These are phyloP conservation scores for Nannochloropsis salina DNA, from an alignment of 108 stramenopile species.

Conservation along the genomic window DNA sequence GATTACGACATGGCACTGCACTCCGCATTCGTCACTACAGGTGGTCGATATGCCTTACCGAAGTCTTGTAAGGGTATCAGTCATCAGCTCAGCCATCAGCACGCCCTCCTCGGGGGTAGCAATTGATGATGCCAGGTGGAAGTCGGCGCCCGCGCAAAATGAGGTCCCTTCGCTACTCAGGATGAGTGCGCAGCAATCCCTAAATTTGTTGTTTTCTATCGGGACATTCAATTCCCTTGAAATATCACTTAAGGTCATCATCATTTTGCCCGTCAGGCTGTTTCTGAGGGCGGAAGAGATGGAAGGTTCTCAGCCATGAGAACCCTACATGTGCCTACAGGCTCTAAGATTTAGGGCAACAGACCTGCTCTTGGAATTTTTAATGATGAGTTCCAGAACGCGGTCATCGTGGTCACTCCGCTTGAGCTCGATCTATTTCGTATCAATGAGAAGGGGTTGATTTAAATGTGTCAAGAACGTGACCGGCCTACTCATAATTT, in stretches of 20 bases:
- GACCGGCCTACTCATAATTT: too few relatives aligned
- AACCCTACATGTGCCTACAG: neutral
- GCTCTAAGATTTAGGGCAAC: neutral
- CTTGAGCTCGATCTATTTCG: neutral
- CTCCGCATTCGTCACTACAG: neutral
- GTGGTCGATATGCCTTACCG: neutral
- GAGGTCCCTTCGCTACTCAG: constrained; percentile 15
- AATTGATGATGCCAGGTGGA: constrained; percentile 13
- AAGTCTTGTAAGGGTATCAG: constrained; percentile 19
- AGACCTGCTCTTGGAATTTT: neutral
- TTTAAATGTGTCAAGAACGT: too few relatives aligned
- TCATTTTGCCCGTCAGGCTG: neutral
- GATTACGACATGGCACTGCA: neutral
- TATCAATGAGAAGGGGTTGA: too few relatives aligned
- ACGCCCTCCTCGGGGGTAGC: constrained; percentile 12
- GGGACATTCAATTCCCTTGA: neutral
- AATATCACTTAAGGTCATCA: neutral
- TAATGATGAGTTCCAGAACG: neutral
- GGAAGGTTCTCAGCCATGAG: neutral
- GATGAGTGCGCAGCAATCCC: neutral
- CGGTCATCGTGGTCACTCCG: constrained; percentile 11
- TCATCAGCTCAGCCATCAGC: constrained; percentile 20
- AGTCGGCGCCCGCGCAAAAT: constrained; percentile 20
- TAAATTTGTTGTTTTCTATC: neutral
- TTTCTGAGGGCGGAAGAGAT: neutral